Percentiles rank a stretch among this genome's conserved stretches.
Evolutionary conservation across 1,139 yeast species (phyloP).

Genomic region (Debaryomyces singareniensis): DNA sequence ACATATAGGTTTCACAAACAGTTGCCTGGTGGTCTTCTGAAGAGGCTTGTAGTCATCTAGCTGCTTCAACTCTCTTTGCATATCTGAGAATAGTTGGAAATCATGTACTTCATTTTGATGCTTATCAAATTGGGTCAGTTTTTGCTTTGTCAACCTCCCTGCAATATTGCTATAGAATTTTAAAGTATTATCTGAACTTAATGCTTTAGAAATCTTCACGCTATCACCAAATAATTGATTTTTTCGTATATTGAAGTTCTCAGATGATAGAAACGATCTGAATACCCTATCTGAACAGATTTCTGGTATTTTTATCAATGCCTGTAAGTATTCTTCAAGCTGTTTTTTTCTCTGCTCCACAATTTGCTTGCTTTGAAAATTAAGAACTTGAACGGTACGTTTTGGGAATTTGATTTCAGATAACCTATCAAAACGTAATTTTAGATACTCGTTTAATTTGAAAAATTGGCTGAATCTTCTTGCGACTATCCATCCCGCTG

Average conservation of each 20-base stretch:
- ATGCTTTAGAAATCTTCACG: conserved; percentile 4
- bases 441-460: conserved; percentile 62
- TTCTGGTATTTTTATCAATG: conserved; percentile 51
- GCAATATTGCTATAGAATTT: conserved; percentile 39
- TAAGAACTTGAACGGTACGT: conserved; percentile 55
- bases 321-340: conserved; percentile 57
- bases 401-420: conserved; percentile 54
- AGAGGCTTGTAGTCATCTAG: conserved; percentile 25
- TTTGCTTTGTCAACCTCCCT: conserved; percentile 32
- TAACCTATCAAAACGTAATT: conserved; percentile 46
- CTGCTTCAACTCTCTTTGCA: conserved; percentile 37
- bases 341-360: conserved; percentile 60
- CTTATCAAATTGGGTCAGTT: conserved; percentile 3
- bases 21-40: conserved; percentile 12
- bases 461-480: conserved; percentile 82
- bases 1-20: conserved; percentile 75
- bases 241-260: conserved; percentile 44
- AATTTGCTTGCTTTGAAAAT: conserved; percentile 55
- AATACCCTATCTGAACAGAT: conserved; percentile 72
- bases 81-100: conserved; percentile 27
- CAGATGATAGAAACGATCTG: conserved; percentile 72
- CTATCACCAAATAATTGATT: conserved; percentile 26
- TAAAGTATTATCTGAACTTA: conserved; percentile 20
- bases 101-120: background rate
- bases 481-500: conserved; percentile 87